Evolutionary conservation across 2,329 filamentous ascomycete species (phyloP).

Genomic region (Arthrobotrys iridis): DNA sequence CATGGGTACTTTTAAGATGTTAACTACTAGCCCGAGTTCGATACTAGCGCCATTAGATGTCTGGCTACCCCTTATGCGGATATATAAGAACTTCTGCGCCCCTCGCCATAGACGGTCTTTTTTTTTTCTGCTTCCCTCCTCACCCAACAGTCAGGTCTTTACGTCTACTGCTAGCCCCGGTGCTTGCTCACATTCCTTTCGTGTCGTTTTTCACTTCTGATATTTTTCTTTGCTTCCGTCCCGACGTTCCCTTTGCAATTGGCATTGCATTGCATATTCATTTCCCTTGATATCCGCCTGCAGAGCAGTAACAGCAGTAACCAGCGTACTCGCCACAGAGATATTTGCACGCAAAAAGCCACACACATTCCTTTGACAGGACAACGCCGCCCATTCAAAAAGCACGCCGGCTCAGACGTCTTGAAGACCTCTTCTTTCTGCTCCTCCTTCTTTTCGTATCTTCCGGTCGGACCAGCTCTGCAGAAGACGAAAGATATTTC

Average conservation of each 20-base stretch:
- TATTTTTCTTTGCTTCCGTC: not conserved
- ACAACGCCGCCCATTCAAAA: slow-evolving; percentile 18
- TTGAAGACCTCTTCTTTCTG: not conserved
- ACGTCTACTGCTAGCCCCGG: not conserved
- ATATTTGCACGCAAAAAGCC: slow-evolving; percentile 2
- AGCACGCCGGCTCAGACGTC: not conserved
- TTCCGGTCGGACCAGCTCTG: slow-evolving; percentile 1
- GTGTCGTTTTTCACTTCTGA: not conserved
- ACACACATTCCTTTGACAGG: slow-evolving; percentile 52
- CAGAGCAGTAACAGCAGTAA: slow-evolving; percentile 21
- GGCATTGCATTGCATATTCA: not conserved
- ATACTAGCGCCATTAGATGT: not conserved
- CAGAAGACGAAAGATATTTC: slow-evolving; percentile 5
- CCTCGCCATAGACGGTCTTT: slow-evolving; percentile 14
- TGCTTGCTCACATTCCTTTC: slow-evolving; percentile 49
- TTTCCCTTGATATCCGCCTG: not conserved
- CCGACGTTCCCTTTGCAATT: slow-evolving; percentile 7
- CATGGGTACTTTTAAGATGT: slow-evolving; percentile 22
- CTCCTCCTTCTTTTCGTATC: slow-evolving; percentile 5
- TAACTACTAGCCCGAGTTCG: not conserved
- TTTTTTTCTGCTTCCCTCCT: slow-evolving; percentile 28
- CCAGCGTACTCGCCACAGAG: slow-evolving; percentile 32
- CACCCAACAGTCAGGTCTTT: slow-evolving; percentile 53
- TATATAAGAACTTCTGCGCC: slow-evolving; percentile 39
- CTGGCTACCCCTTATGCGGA: slow-evolving; percentile 2